A percentile compares a stretch with the other conserved stretches of the same genome.
phyloP scores from a whole-genome alignment of 768 basidiomycete species.

The Boletus insuetus region DNA sequence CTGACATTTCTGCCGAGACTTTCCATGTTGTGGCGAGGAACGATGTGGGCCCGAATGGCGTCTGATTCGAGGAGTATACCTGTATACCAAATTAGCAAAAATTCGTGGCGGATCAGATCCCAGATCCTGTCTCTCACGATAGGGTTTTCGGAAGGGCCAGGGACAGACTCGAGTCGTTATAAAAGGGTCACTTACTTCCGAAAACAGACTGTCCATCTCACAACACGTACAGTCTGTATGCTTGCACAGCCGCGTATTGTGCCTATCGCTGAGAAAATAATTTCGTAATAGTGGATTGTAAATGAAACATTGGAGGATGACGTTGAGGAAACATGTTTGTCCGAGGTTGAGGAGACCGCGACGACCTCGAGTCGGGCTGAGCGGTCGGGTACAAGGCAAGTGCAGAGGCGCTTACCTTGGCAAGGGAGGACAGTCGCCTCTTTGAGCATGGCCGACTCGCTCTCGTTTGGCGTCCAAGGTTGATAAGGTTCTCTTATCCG shows the following conservation, averaged over 20 bases:
- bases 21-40: constrained; percentile 86
- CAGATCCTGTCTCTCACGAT: background rate
- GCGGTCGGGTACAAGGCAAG: background rate
- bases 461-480: constrained; percentile 45
- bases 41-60: constrained; percentile 76
- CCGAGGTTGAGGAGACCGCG: constrained; percentile 85
- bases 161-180: background rate
- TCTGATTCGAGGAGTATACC: constrained; percentile 55
- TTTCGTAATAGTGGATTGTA: constrained; percentile 89
- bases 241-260: constrained; percentile 72
- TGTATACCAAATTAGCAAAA: constrained; percentile 19
- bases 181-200: constrained; percentile 49
- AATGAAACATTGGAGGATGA: constrained; percentile 82
- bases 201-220: constrained; percentile 87
- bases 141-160: background rate
- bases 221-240: constrained; percentile 79
- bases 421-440: constrained; percentile 58
- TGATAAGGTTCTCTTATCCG: constrained; percentile 46
- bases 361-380: constrained; percentile 48
- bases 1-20: constrained; percentile 62
- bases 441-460: constrained; percentile 46
- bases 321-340: constrained; percentile 93
- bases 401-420: constrained; percentile 49
- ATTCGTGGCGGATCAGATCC: background rate
- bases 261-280: constrained; percentile 88